A percentile compares a stretch with the other conserved stretches of the same genome.
Evolutionary conservation across 2,329 filamentous ascomycete species (phyloP).

Genomic region (Clathrospora elynae): DNA sequence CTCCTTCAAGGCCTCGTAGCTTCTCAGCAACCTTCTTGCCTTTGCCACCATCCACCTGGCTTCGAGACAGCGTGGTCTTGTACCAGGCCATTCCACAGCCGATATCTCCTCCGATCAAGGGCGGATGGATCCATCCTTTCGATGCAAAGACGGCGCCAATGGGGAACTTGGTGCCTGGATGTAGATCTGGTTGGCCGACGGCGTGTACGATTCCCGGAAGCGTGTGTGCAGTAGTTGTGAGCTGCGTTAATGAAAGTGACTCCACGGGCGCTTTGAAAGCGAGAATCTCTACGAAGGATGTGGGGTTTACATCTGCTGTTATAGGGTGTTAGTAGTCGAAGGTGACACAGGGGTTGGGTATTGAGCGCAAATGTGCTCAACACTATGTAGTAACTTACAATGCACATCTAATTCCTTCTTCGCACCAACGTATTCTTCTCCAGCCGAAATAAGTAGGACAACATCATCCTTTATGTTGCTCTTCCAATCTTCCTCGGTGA

Average conservation of each 20-base stretch:
- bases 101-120: conserved; percentile 48
- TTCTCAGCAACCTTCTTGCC: conserved; percentile 45
- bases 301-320: conserved; percentile 23
- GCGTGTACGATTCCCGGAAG: conserved; percentile 45
- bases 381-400: conserved; percentile 17
- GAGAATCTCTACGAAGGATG: conserved; percentile 31
- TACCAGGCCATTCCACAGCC: conserved; percentile 51
- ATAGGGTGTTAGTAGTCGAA: conserved; percentile 5
- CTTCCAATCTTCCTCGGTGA: conserved; percentile 36
- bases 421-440: conserved; percentile 42
- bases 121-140: conserved; percentile 45
- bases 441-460: conserved; percentile 36
- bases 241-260: conserved; percentile 36
- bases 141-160: conserved; percentile 47
- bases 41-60: conserved; percentile 43
- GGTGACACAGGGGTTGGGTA: conserved; percentile 9
- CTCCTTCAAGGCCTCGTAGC: conserved; percentile 45
- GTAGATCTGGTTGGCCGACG: conserved; percentile 46
- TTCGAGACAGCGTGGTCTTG: conserved; percentile 36
- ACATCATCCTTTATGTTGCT: conserved; percentile 30
- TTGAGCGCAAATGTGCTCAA: conserved; percentile 34
- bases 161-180: conserved; percentile 47
- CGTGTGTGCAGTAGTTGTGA: conserved; percentile 38
- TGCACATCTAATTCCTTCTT: conserved; percentile 23
- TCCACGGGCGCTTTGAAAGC: conserved; percentile 39